Base-by-base conservation (phyloP, 2,329 filamentous ascomycete species). In the Aspergillus aculeatinus region DNA sequence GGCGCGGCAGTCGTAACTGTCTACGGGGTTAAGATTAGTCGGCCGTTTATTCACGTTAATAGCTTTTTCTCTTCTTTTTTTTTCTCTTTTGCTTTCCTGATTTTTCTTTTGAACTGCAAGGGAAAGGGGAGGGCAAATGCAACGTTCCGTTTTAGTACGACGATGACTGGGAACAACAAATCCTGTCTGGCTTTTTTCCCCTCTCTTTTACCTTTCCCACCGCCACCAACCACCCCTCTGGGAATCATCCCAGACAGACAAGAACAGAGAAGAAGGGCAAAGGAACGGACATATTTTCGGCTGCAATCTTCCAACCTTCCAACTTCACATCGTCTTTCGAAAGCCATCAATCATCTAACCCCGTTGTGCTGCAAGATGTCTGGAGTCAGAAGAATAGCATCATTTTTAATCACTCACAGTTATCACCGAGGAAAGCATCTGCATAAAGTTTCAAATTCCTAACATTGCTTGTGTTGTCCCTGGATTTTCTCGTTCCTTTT, bases 11-110 rank as follows among this genome's bases (percentile, higher is more conserved):
- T 69, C 67, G 68, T 68, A 71, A 69, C 63, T 72, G 67, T 71
- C 68, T 70, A 72, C 73, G 72, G 72, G 70, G 72, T 66, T 74
- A 74, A 74, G 73, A 74, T 74, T 72, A 59, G 60, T 63, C 59
- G 72, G 74, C 71, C 69, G 68, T 62, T 74, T 72, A 72, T 73
- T 74, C 72, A 74, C 72, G 71, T 74, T 75, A 73, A 76, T 75
- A 74, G 70, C 69, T 74, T 74, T 70, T 71, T 67, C 65, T 27
- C 27, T 35, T 16, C 16, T 62, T 74, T 72, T 71, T 73, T 74
- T 70, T 73, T 70, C 69, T 74, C 74, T 72, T 75, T 74, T 73
- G 70, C 69, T 74, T 74, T 70, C 70, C 67, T 65, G 5, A 9
- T 42, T 42, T 42, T 42, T 42, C 39, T 42, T 42, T 9, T 67